phyloP scores from a whole-genome alignment of 2,329 filamentous ascomycete genomes.

The Monosporascus ibericus region DNA sequence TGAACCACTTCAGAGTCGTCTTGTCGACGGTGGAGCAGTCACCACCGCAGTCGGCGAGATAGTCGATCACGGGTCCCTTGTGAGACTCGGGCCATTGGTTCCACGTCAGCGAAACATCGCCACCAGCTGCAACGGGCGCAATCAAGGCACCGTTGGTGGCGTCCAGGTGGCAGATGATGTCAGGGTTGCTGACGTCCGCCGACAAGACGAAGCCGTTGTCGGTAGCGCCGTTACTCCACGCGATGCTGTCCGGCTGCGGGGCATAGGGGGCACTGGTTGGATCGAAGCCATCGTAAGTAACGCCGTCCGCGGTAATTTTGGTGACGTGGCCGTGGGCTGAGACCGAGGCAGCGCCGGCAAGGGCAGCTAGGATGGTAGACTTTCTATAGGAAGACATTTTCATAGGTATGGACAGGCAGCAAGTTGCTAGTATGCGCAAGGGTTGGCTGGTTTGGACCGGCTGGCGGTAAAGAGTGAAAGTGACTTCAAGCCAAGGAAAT shows the following conservation, averaged over 20 bases:
- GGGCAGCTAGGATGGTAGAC: slow-evolving; percentile 5
- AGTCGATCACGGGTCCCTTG: slow-evolving; percentile 29
- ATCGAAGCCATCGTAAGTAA: slow-evolving; percentile 9
- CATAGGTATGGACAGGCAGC: background rate
- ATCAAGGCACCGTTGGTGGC: slow-evolving; percentile 25
- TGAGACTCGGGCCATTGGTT: slow-evolving; percentile 59
- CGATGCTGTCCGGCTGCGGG: slow-evolving; percentile 18
- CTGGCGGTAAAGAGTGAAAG: background rate
- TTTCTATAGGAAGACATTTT: background rate
- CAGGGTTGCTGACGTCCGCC: slow-evolving; percentile 22
- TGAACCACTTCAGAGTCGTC: slow-evolving; percentile 24
- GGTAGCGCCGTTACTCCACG: slow-evolving; percentile 28
- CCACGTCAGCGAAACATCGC: slow-evolving; percentile 55
- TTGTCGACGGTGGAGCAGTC: slow-evolving; percentile 25
- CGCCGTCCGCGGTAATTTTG: slow-evolving; percentile 17
- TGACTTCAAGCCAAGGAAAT: background rate
- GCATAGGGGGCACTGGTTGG: slow-evolving; percentile 9
- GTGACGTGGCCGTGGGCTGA: slow-evolving; percentile 27
- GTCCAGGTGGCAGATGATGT: slow-evolving; percentile 33
- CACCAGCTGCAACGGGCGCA: slow-evolving; percentile 50
- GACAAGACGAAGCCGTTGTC: slow-evolving; percentile 34
- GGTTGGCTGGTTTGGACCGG: background rate
- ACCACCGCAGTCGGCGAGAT: slow-evolving; percentile 27
- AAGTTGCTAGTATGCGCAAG: background rate
- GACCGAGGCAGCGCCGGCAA: slow-evolving; percentile 17